Conservation (phyloP, 1,139 yeast species). For the Pichia sp. region DNA sequence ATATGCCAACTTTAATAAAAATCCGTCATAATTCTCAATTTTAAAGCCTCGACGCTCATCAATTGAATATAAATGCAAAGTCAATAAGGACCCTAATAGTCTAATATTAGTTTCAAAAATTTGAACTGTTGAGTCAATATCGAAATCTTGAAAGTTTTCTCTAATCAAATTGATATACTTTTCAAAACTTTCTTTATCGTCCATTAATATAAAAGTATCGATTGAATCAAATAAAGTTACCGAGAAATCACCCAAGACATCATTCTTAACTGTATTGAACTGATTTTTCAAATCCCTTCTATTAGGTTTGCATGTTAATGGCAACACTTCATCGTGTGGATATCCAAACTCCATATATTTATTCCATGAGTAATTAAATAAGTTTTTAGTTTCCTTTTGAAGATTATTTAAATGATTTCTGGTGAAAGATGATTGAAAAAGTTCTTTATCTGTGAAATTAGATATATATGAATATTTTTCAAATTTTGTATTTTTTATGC, state of each 20-base stretch:
- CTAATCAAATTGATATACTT: constrained; percentile 43
- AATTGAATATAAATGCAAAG: constrained; percentile 68
- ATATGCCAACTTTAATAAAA: constrained; percentile 57
- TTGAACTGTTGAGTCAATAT: constrained; percentile 65
- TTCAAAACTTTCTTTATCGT: constrained; percentile 52
- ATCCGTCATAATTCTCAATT: constrained; percentile 55
- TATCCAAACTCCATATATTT: constrained; percentile 66
- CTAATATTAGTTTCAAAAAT: constrained; percentile 84
- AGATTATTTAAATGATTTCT: constrained; percentile 42
- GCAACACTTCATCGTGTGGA: constrained; percentile 79
- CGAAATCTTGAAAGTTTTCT: constrained; percentile 39
- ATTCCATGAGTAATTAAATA: constrained; percentile 73
- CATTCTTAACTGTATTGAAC: constrained; percentile 59
- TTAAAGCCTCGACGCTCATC: constrained; percentile 46
- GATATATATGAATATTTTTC: constrained; percentile 16
- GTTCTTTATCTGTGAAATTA: constrained; percentile 16
- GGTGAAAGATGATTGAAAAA: constrained; percentile 36
- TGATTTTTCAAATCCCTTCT: constrained; percentile 54
- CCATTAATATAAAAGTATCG: constrained; percentile 71
- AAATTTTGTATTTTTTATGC: background rate
- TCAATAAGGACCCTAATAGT: constrained; percentile 68
- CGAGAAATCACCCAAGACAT: constrained; percentile 78
- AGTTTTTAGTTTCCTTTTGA: constrained; percentile 43
- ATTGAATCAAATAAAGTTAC: constrained; percentile 72
- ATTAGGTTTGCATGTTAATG: constrained; percentile 63